Base-by-base conservation (phyloP, 176 grass and related monocot species). In the Luzula sylvatica region DNA sequence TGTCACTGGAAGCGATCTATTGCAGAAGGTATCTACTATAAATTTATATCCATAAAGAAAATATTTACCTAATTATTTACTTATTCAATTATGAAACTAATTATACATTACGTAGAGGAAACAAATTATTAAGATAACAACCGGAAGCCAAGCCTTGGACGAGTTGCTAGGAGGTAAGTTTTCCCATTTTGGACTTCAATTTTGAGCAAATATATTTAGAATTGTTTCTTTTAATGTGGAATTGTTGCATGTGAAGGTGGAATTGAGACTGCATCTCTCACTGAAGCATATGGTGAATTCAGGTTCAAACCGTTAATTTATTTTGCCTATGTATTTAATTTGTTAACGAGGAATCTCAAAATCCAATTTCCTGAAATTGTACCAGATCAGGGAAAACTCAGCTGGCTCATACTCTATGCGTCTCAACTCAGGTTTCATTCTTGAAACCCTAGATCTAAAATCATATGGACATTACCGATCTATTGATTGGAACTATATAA, bases 231-330 rank as follows among this genome's bases (percentile, higher is more conserved):
- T 70, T 18, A 3, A 59, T 15, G 12, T 19, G 30, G 1, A 61
- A 52, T 62, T 75, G 72, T 1, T 56, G 54, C 57, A 26, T 75
- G 60, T 63, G 48, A 75, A 95, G 83, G 83, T 62, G 83, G 88
- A 66, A 88, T 95, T 51, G 88, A 95, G 71, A 95, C 83, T n/a
- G 83, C 87, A 28, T 71, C 79, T 9, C 87, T 95, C 65, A 95
- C 88, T 25, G 83, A 95, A 62, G 83, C 83, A 55, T 95, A 75
- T 49, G 88, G 88, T n/a, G 88, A 95, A 75, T 95, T 95, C 38
- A 67, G 83, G 88, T 84, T 3, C 1, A 66, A 42, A 54, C 20
- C 67, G 65, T 35, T 35, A 35, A 35, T 24, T 51, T 70, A 56
- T 8, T 28, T 11, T 20, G 75, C 12, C 9, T 65, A 1, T 51